Conservation (phyloP, 164 flowering plant genomes). For the Cinnamomum chago region DNA sequence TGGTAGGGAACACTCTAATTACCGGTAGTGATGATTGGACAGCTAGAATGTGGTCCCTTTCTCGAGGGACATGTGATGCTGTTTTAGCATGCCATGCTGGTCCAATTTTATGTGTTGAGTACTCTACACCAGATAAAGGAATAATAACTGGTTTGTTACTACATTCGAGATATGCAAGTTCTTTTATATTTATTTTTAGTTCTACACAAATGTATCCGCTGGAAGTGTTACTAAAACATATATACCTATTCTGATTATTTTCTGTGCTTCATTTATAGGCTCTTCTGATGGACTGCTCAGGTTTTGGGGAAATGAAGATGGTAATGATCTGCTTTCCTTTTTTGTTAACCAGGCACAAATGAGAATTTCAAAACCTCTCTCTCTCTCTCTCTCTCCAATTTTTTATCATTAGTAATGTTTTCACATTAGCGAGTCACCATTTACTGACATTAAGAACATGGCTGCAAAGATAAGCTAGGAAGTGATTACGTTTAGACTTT, state of each 20-base stretch:
- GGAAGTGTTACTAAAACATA: not conserved
- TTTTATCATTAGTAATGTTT: not conserved
- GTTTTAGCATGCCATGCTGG: slow-evolving; percentile 98
- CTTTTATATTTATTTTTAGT: not conserved
- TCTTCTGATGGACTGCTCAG: slow-evolving; percentile 91
- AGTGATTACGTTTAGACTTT: too few species aligned
- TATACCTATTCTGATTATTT: not conserved
- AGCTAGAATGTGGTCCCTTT: slow-evolving; percentile 93
- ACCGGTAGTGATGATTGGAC: slow-evolving; percentile 99
- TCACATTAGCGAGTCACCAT: not conserved
- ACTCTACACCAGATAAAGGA: slow-evolving; percentile 71
- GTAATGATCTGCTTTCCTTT: slow-evolving; percentile 30
- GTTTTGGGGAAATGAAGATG: slow-evolving; percentile 95
- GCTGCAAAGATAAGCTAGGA: too few species aligned
- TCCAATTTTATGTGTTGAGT: slow-evolving; percentile 82
- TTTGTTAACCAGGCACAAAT: not conserved
- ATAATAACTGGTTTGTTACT: slow-evolving; percentile 69
- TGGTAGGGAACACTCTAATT: slow-evolving; percentile 86
- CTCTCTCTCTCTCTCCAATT: not conserved
- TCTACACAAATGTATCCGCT: too few species aligned
- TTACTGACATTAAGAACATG: too few species aligned
- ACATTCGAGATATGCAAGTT: not conserved
- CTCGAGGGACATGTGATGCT: slow-evolving; percentile 94
- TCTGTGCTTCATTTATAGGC: slow-evolving; percentile 42
- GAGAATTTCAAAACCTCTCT: not conserved